These are phyloP conservation scores for Aspergillus melleus DNA, from an alignment of 2,329 filamentous ascomycete species.

Conservation along the genomic window DNA sequence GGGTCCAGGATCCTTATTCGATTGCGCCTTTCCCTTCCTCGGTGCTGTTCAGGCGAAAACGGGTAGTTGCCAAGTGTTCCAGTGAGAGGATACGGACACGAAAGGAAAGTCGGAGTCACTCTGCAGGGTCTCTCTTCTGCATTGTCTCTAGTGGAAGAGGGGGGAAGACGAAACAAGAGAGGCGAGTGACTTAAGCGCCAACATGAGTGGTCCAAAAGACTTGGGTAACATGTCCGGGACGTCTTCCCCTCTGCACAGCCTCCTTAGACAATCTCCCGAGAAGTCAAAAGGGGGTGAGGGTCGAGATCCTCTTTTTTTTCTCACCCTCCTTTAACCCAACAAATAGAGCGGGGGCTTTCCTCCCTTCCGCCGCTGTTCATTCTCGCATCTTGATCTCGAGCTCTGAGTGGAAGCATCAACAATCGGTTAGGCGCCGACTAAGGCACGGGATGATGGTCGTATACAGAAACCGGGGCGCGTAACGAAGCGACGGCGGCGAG, in stretches of 20 bases:
- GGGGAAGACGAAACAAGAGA: not conserved
- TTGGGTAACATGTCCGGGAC: not conserved
- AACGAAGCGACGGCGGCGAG: not conserved
- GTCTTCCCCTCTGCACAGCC: slow-evolving; percentile 5
- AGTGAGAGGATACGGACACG: not conserved
- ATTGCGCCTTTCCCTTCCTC: not conserved
- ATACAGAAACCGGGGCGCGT: not conserved
- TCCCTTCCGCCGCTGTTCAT: not conserved
- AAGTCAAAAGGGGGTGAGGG: slow-evolving; percentile 5
- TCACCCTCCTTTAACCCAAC: not conserved
- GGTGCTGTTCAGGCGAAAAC: not conserved
- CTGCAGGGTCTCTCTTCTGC: not conserved
- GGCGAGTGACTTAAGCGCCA: not conserved
- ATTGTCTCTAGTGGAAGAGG: not conserved
- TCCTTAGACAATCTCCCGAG: slow-evolving; percentile 1
- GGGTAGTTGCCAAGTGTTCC: not conserved
- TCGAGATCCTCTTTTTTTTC: not conserved
- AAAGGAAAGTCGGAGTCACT: not conserved
- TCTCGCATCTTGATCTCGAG: not conserved
- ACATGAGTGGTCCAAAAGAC: not conserved
- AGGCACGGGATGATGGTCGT: not conserved
- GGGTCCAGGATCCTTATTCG: not conserved
- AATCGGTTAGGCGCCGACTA: not conserved
- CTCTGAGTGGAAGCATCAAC: not conserved
- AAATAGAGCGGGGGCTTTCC: slow-evolving; percentile 1